These are phyloP conservation scores for Cornus suecica DNA, from an alignment of 148 eudicot genomes.

Conservation along the genomic window DNA sequence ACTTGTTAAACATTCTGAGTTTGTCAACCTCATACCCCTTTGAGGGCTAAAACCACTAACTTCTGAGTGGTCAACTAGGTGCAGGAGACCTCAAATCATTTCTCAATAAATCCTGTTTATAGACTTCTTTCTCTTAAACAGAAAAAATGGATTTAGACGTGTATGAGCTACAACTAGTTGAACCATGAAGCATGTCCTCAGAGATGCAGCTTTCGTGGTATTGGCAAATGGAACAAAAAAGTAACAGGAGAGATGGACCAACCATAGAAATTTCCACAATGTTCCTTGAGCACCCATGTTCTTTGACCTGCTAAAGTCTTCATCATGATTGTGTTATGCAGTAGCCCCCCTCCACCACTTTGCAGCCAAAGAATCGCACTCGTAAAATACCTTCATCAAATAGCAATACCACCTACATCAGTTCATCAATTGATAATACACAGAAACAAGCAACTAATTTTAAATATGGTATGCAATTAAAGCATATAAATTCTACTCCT, in stretches of 20 bases:
- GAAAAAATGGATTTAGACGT: too few relatives aligned
- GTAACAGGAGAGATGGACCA: conserved; percentile 37
- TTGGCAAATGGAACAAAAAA: not conserved
- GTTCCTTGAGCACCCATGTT: too few relatives aligned
- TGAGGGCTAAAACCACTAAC: too few relatives aligned
- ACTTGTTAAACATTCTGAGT: not conserved
- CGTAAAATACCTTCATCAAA: conserved; percentile 14
- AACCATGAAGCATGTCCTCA: not conserved
- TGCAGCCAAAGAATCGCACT: conserved; percentile 15
- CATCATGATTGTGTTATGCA: conserved; percentile 33
- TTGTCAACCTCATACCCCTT: not conserved
- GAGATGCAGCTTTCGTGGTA: too few relatives aligned
- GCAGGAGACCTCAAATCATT: too few relatives aligned
- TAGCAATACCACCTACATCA: too few relatives aligned
- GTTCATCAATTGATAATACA: not conserved
- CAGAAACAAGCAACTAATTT: not conserved
- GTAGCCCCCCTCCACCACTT: conserved; percentile 17
- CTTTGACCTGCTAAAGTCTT: too few relatives aligned
- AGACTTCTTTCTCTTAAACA: too few relatives aligned
- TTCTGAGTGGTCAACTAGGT: too few relatives aligned
- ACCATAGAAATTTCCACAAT: conserved; percentile 33
- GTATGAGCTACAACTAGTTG: too few relatives aligned
- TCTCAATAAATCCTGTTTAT: too few relatives aligned
- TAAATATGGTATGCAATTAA: not conserved
- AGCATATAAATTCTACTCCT: not conserved